These are phyloP conservation scores for Blastocystis sp. DNA, from an alignment of 352 stramenopile species.

Conservation along the genomic window DNA sequence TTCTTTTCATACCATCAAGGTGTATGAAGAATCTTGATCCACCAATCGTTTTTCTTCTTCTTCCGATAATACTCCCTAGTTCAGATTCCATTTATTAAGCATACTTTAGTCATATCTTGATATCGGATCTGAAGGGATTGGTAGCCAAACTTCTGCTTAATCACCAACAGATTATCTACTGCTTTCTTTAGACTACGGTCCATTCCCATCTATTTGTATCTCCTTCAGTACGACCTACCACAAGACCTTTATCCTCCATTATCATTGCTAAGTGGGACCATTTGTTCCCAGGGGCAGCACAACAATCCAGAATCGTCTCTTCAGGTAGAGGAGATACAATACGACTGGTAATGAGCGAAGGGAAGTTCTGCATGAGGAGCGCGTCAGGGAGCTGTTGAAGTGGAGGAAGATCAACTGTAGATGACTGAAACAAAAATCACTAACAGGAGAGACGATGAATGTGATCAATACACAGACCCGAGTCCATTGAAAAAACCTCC, in stretches of 20 bases:
- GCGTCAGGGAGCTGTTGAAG: constrained; percentile 68
- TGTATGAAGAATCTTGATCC: neutral
- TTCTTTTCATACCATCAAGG: neutral
- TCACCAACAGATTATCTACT: constrained; percentile 1
- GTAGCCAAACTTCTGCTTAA: constrained; percentile 50
- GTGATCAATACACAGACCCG: neutral
- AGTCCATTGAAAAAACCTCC: constrained; percentile 5
- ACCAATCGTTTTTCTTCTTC: neutral
- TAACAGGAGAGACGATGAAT: constrained; percentile 29
- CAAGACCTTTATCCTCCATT: constrained; percentile 77
- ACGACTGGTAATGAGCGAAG: constrained; percentile 66
- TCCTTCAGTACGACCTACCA: constrained; percentile 65
- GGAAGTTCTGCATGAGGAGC: constrained; percentile 55
- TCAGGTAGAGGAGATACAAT: constrained; percentile 68
- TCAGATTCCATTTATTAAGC: neutral
- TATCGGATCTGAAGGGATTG: constrained; percentile 3
- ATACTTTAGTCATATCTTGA: constrained; percentile 54
- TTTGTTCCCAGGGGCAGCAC: constrained; percentile 83
- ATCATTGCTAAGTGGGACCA: constrained; percentile 82
- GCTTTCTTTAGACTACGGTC: constrained; percentile 57
- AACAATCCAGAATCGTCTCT: constrained; percentile 85
- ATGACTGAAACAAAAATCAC: neutral
- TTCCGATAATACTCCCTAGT: constrained; percentile 8
- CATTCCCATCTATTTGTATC: constrained; percentile 27
- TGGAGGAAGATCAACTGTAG: constrained; percentile 12